Percentiles rank a stretch among this genome's conserved stretches.
Evolutionary conservation across 2,329 filamentous ascomycete genomes (phyloP).

Genomic region (Venturia nashicola): DNA sequence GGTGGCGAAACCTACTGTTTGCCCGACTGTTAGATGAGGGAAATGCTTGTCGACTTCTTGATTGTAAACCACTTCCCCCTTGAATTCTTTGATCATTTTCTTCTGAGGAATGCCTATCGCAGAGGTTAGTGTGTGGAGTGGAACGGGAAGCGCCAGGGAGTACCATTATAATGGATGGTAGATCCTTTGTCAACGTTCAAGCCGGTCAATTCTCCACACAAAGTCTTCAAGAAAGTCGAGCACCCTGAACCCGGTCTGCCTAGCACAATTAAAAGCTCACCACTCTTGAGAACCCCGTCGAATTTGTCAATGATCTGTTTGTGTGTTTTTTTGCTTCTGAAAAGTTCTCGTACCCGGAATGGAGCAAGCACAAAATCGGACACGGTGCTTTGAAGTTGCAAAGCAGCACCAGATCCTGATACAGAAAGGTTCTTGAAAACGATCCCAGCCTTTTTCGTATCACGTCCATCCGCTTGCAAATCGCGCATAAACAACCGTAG

Average conservation of each 20-base stretch:
- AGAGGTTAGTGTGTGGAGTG: conserved; percentile 6
- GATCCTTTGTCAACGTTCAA: conserved; percentile 40
- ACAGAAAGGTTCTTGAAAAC: conserved; percentile 55
- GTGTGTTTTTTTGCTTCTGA: conserved; percentile 35
- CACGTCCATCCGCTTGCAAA: conserved; percentile 44
- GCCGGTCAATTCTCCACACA: conserved; percentile 48
- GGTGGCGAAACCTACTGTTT: conserved; percentile 40
- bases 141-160: conserved; percentile 14
- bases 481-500: conserved; percentile 35
- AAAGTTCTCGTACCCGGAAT: conserved; percentile 42
- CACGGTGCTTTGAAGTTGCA: conserved; percentile 59
- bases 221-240: conserved; percentile 50
- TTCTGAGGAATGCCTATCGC: conserved; percentile 10
- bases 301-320: conserved; percentile 45
- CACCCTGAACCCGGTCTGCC: conserved; percentile 45
- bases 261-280: conserved; percentile 36
- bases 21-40: conserved; percentile 43
- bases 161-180: conserved; percentile 49
- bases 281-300: conserved; percentile 38
- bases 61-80: conserved; percentile 33
- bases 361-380: conserved; percentile 46
- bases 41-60: conserved; percentile 41
- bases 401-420: conserved; percentile 51
- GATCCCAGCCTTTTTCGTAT: conserved; percentile 43
- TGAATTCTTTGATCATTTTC: conserved; percentile 34